Evolutionary conservation across 2,329 filamentous ascomycete species (phyloP).

Genomic region (Cladosporium sp.): DNA sequence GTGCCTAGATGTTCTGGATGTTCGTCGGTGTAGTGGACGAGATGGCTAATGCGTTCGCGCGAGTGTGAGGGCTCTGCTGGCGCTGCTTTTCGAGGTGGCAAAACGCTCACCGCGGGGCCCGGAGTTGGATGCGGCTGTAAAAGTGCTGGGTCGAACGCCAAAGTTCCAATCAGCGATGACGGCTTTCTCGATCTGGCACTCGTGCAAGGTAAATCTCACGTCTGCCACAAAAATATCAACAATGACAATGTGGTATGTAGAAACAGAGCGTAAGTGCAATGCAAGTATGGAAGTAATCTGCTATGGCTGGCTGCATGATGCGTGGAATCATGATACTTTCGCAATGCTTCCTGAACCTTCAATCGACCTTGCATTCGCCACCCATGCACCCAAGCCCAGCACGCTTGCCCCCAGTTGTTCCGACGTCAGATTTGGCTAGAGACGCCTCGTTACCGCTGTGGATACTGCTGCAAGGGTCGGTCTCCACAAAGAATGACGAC

Average conservation of each 20-base stretch:
- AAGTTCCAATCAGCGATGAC: slow-evolving; percentile 6
- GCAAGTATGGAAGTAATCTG: not conserved
- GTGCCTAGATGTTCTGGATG: not conserved
- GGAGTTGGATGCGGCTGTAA: not conserved
- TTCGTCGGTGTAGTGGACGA: not conserved
- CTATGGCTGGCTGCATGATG: not conserved
- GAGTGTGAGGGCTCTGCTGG: not conserved
- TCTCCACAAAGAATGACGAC: not conserved
- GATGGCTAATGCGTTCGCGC: not conserved
- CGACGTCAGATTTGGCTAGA: not conserved
- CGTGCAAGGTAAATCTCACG: not conserved
- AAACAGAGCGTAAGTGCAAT: not conserved
- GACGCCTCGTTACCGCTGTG: not conserved
- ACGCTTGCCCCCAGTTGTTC: not conserved
- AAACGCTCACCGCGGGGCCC: not conserved
- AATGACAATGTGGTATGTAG: not conserved
- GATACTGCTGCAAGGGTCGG: not conserved
- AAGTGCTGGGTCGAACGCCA: not conserved
- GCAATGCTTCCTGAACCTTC: slow-evolving; percentile 9
- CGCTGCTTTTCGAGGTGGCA: slow-evolving; percentile 4
- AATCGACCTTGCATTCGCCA: slow-evolving; percentile 5
- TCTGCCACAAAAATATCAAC: not conserved
- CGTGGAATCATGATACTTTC: not conserved
- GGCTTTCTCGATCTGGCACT: not conserved
- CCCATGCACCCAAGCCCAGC: not conserved